Conservation (phyloP, 805 yeast species). For the Priceomyces melissophilus region DNA sequence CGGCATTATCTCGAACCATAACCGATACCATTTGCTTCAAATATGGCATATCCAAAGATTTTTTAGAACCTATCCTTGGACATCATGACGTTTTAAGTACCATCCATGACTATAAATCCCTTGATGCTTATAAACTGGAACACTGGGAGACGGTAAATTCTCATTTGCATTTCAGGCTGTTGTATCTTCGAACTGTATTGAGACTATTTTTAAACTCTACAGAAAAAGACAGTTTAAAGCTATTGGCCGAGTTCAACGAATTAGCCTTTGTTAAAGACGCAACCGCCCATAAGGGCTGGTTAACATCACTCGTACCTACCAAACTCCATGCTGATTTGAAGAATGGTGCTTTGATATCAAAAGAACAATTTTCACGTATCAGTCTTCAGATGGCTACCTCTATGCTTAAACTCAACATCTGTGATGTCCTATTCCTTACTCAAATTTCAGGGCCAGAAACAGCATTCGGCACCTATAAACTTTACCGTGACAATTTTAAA, state of each 20-base stretch:
- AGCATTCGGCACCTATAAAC: neutral
- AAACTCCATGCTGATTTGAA: neutral
- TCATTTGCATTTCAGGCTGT: conserved; percentile 1
- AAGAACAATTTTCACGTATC: neutral
- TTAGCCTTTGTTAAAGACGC: neutral
- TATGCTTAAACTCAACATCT: conserved; percentile 1
- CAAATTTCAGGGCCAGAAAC: neutral
- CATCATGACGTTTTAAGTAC: neutral
- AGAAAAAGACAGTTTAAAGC: neutral
- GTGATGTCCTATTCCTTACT: conserved; percentile 4
- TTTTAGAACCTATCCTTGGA: conserved; percentile 5
- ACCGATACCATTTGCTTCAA: conserved; percentile 17
- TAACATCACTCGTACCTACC: conserved; percentile 5
- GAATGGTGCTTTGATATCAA: neutral
- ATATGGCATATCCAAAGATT: conserved; percentile 5
- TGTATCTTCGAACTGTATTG: neutral
- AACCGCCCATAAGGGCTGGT: conserved; percentile 4
- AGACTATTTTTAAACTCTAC: neutral
- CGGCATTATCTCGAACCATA: conserved; percentile 13
- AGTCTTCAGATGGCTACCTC: neutral
- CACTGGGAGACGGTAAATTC: neutral
- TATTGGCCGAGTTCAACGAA: neutral
- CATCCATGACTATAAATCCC: neutral
- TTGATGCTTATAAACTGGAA: neutral
- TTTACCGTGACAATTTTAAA: conserved; percentile 2